Evolutionary conservation across 2,329 filamentous ascomycete species (phyloP).

Genomic region (Arthrobotrys conoides): DNA sequence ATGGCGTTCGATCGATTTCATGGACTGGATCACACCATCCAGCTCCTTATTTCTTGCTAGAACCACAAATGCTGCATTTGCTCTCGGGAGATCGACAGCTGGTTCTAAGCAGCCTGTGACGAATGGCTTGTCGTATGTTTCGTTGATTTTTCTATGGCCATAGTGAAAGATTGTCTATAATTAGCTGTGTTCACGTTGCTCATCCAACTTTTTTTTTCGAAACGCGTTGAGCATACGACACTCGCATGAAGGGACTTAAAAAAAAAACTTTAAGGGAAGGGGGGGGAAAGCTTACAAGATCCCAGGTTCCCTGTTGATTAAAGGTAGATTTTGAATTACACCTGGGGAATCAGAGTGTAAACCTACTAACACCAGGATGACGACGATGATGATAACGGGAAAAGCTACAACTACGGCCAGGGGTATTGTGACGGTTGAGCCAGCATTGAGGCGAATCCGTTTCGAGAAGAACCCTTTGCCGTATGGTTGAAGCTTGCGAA

Average conservation of each 20-base stretch:
- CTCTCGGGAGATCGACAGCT: constrained; percentile 81
- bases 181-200: constrained; percentile 37
- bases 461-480: constrained; percentile 78
- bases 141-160: constrained; percentile 85
- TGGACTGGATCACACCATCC: constrained; percentile 93
- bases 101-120: constrained; percentile 86
- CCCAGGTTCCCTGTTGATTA: constrained; percentile 41
- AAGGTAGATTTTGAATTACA: constrained; percentile 68
- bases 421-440: constrained; percentile 92
- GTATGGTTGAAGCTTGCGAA: constrained; percentile 54
- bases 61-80: constrained; percentile 95
- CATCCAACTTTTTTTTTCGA: constrained; percentile 5
- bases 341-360: constrained; percentile 85
- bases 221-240: constrained; percentile 36
- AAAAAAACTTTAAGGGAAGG: constrained; percentile 6
- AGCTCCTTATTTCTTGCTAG: constrained; percentile 96
- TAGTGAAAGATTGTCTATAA: constrained; percentile 24
- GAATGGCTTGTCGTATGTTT: constrained; percentile 97
- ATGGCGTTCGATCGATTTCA: constrained; percentile 97
- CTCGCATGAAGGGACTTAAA: constrained; percentile 57
- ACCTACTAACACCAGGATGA: constrained; percentile 91
- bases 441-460: constrained; percentile 88
- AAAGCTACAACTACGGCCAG: constrained; percentile 93
- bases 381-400: constrained; percentile 88
- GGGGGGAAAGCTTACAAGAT: constrained; percentile 39